Evolutionary conservation across 345 rosid species (phyloP).

Genomic region (Gossypium longicalyx): DNA sequence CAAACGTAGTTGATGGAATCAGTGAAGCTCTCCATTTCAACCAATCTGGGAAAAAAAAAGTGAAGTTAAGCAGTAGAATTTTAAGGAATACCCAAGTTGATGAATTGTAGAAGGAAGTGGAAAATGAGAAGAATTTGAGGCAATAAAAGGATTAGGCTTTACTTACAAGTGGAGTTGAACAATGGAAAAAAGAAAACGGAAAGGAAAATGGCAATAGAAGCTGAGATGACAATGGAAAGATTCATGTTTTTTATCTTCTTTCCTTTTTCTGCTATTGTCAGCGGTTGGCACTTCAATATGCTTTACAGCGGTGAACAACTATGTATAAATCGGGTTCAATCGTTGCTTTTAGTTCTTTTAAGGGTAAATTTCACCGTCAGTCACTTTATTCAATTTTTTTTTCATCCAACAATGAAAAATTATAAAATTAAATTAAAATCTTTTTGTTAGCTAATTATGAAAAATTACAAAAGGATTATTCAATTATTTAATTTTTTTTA

Average conservation of each 20-base stretch:
- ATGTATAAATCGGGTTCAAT: too few relatives aligned
- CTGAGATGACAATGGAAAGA: constrained; percentile 29
- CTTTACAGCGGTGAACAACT: too few relatives aligned
- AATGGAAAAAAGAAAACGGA: constrained; percentile 35
- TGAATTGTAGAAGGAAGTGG: not conserved
- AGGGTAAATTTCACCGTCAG: too few relatives aligned
- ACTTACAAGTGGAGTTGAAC: constrained; percentile 30
- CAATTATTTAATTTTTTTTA: too few relatives aligned
- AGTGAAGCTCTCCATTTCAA: constrained; percentile 31
- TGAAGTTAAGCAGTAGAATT: not conserved
- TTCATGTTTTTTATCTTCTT: constrained; percentile 25
- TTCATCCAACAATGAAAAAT: too few relatives aligned
- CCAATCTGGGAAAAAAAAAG: constrained; percentile 37
- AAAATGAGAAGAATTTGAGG: not conserved
- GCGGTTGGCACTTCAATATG: too few relatives aligned
- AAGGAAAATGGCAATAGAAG: constrained; percentile 34
- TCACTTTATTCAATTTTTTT: too few relatives aligned
- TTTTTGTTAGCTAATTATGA: too few relatives aligned
- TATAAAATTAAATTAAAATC: too few relatives aligned
- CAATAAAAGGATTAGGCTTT: not conserved
- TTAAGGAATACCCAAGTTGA: not conserved
- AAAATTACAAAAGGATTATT: too few relatives aligned
- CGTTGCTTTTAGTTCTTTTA: too few relatives aligned
- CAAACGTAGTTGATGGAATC: constrained; percentile 22
- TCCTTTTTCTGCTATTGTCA: too few relatives aligned